Percentiles rank a stretch among this genome's conserved stretches.
Conservation (phyloP, 345 rosid genomes). For the Turnera subulata region DNA sequence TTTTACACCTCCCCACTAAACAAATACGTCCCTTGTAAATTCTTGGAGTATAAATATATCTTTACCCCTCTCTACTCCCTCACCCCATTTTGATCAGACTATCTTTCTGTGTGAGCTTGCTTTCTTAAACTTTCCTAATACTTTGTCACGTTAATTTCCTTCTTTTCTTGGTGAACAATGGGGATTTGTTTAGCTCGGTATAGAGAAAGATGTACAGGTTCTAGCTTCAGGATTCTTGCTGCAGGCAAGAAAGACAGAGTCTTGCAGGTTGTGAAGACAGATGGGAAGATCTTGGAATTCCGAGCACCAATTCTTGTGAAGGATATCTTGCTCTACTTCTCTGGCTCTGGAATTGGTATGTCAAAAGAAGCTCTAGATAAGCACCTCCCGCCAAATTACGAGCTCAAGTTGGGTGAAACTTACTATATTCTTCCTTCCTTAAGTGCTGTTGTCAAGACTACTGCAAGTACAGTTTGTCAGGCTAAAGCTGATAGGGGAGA, state of each 20-base stretch:
- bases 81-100: background rate
- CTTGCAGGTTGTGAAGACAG: slow-evolving; percentile 34
- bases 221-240: slow-evolving; percentile 2
- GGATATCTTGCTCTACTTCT: slow-evolving; percentile 17
- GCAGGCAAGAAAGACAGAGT: slow-evolving; percentile 2
- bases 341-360: slow-evolving; percentile 24
- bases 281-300: slow-evolving; percentile 26
- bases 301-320: slow-evolving; percentile 25
- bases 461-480: background rate
- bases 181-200: slow-evolving; percentile 13
- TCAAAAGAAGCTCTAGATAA: slow-evolving; percentile 4
- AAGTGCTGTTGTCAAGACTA: background rate
- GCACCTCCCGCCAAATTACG: slow-evolving; percentile 18
- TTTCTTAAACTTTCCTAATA: background rate
- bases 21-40: background rate
- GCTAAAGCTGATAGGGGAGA: background rate
- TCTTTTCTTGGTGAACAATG: slow-evolving; percentile 17
- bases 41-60: background rate
- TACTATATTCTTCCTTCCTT: slow-evolving; percentile 24
- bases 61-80: background rate
- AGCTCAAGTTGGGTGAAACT: slow-evolving; percentile 27
- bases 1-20: background rate
- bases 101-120: background rate
- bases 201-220: background rate
- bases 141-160: too few relatives aligned